These are phyloP conservation scores for Xylariaceae sp. DNA, from an alignment of 2,329 filamentous ascomycete species.

Conservation along the genomic window DNA sequence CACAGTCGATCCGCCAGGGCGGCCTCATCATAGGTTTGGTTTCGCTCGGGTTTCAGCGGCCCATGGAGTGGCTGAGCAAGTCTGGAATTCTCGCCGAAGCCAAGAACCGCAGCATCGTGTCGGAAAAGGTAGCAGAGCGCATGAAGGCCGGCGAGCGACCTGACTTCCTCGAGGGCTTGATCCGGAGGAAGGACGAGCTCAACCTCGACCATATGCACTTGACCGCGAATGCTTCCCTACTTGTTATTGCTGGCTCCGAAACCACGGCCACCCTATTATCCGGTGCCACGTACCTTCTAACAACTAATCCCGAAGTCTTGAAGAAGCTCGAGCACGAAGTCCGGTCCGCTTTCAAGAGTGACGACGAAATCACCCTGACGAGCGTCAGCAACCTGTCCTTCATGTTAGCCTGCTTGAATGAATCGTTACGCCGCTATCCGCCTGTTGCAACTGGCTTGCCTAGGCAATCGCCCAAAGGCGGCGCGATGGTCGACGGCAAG, in stretches of 20 bases:
- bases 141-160: slow-evolving; percentile 36
- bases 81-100: slow-evolving; percentile 7
- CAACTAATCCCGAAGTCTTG: slow-evolving; percentile 43
- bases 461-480: slow-evolving; percentile 30
- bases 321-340: slow-evolving; percentile 47
- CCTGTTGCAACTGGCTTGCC: slow-evolving; percentile 34
- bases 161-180: slow-evolving; percentile 42
- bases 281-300: slow-evolving; percentile 47
- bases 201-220: slow-evolving; percentile 24
- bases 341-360: slow-evolving; percentile 43
- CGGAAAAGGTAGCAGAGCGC: slow-evolving; percentile 35
- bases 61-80: slow-evolving; percentile 15
- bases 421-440: slow-evolving; percentile 50
- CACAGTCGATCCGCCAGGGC: slow-evolving; percentile 30
- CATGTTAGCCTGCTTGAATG: slow-evolving; percentile 50
- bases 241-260: slow-evolving; percentile 55
- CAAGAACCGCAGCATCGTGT: slow-evolving; percentile 27
- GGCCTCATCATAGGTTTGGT: slow-evolving; percentile 16
- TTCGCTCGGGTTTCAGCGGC: slow-evolving; percentile 7
- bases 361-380: slow-evolving; percentile 47
- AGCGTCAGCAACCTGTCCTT: slow-evolving; percentile 45
- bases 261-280: slow-evolving; percentile 55
- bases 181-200: slow-evolving; percentile 37
- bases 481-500: slow-evolving; percentile 30
- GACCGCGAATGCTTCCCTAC: slow-evolving; percentile 29